These are phyloP conservation scores for Ramaria sp. DNA, from an alignment of 768 basidiomycete species.

Conservation along the genomic window DNA sequence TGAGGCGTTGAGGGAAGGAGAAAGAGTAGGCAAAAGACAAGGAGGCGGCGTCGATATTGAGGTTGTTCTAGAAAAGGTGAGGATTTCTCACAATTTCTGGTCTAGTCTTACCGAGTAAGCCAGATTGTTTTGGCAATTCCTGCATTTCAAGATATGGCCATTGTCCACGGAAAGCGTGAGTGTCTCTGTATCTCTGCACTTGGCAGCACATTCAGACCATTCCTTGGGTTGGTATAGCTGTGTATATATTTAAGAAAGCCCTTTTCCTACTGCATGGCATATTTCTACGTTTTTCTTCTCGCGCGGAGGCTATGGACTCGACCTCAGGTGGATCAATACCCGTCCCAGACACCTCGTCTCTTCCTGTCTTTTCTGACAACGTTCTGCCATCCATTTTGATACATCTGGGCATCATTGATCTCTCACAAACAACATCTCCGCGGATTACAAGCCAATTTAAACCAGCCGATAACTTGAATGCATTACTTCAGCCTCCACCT, in stretches of 20 bases:
- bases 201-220: neutral
- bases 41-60: constrained; percentile 35
- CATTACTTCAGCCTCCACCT: constrained; percentile 28
- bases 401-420: constrained; percentile 64
- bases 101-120: constrained; percentile 1
- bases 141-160: constrained; percentile 69
- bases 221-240: constrained; percentile 30
- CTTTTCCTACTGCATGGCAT: constrained; percentile 72
- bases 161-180: constrained; percentile 55
- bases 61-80: constrained; percentile 51
- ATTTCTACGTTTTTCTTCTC: constrained; percentile 53
- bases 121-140: constrained; percentile 72
- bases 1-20: constrained; percentile 52
- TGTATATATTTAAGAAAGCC: constrained; percentile 87
- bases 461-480: constrained; percentile 26
- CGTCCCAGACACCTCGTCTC: constrained; percentile 43
- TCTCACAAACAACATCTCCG: constrained; percentile 28
- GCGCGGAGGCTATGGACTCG: neutral
- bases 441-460: constrained; percentile 13
- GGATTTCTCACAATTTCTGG: constrained; percentile 12
- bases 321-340: constrained; percentile 45
- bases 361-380: constrained; percentile 73
- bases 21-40: constrained; percentile 19
- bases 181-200: constrained; percentile 7
- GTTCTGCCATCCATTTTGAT: constrained; percentile 76